These are phyloP conservation scores for Aquanectria penicillioides DNA, from an alignment of 2,329 filamentous ascomycete genomes.

Conservation along the genomic window DNA sequence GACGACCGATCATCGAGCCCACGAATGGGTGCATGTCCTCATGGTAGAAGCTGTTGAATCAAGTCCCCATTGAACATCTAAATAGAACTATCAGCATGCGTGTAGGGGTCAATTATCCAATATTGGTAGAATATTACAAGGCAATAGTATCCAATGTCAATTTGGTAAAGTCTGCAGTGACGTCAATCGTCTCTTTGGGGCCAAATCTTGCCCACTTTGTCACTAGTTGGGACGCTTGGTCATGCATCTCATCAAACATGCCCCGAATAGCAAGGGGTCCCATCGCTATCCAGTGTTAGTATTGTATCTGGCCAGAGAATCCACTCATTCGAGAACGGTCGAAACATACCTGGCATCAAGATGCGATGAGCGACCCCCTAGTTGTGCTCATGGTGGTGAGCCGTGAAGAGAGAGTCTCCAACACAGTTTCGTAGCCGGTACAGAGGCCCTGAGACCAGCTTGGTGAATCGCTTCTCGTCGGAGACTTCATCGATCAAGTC, in stretches of 20 bases:
- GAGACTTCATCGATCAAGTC: slow-evolving; percentile 63
- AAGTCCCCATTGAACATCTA: slow-evolving; percentile 60
- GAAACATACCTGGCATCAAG: slow-evolving; percentile 60
- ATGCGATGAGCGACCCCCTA: slow-evolving; percentile 66
- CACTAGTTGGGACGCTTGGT: slow-evolving; percentile 68
- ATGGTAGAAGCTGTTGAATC: slow-evolving; percentile 70
- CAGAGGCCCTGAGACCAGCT: slow-evolving; percentile 58
- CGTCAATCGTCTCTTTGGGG: slow-evolving; percentile 57
- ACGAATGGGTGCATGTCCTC: slow-evolving; percentile 33
- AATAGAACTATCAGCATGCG: background rate
- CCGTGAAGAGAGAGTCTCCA: slow-evolving; percentile 70
- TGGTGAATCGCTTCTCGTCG: slow-evolving; percentile 68
- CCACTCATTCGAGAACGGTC: too few species aligned
- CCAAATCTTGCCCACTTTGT: slow-evolving; percentile 63
- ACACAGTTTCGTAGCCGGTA: slow-evolving; percentile 53
- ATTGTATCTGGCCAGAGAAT: too few species aligned
- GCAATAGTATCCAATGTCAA: slow-evolving; percentile 71
- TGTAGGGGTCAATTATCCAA: background rate
- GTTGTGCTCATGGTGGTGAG: slow-evolving; percentile 56
- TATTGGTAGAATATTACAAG: slow-evolving; percentile 48
- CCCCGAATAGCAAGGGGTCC: slow-evolving; percentile 66
- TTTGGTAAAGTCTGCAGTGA: slow-evolving; percentile 69
- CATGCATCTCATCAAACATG: slow-evolving; percentile 62
- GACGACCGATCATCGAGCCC: slow-evolving; percentile 67
- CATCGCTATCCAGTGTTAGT: slow-evolving; percentile 53